Conservation (phyloP, 2,329 filamentous ascomycete genomes). For the Mycosphaerella arachidis region DNA sequence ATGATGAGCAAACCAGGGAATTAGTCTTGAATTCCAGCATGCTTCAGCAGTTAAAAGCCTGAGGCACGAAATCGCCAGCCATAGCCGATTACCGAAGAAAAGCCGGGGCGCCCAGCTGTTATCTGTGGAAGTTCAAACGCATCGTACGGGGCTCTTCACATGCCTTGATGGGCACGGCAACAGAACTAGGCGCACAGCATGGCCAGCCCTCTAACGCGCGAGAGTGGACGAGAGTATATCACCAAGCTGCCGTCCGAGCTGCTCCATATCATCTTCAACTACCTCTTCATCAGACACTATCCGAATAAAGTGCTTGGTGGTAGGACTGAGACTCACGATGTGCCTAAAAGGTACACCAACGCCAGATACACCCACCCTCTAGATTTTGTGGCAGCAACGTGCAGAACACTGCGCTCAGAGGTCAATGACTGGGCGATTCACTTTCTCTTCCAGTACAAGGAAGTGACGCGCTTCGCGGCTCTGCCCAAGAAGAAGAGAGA, state of each 20-base stretch:
- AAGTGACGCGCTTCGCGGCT: slow-evolving; percentile 21
- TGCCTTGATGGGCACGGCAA: not conserved
- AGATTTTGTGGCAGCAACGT: slow-evolving; percentile 23
- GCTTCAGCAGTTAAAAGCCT: too few species aligned
- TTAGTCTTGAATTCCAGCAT: too few species aligned
- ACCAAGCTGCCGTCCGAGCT: slow-evolving; percentile 20
- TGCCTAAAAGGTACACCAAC: not conserved
- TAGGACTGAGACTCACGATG: not conserved
- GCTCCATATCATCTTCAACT: slow-evolving; percentile 27
- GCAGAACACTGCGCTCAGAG: slow-evolving; percentile 20
- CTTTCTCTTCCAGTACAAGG: slow-evolving; percentile 23
- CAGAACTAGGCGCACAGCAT: not conserved
- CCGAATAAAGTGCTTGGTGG: slow-evolving; percentile 16
- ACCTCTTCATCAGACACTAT: slow-evolving; percentile 26
- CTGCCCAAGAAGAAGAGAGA: slow-evolving; percentile 3
- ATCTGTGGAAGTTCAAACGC: too few species aligned
- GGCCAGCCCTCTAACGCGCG: not conserved
- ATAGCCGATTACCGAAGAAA: too few species aligned
- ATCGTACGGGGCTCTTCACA: too few species aligned
- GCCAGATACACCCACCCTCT: slow-evolving; percentile 15
- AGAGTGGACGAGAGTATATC: not conserved
- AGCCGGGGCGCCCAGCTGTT: too few species aligned
- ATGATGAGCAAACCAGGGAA: not conserved
- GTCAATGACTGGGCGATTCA: slow-evolving; percentile 28
- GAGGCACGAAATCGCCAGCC: too few species aligned